Percentiles rank a stretch among this genome's conserved stretches.
phyloP scores from a whole-genome alignment of 1,139 yeast species.

The Saccharomyces hybrid region DNA sequence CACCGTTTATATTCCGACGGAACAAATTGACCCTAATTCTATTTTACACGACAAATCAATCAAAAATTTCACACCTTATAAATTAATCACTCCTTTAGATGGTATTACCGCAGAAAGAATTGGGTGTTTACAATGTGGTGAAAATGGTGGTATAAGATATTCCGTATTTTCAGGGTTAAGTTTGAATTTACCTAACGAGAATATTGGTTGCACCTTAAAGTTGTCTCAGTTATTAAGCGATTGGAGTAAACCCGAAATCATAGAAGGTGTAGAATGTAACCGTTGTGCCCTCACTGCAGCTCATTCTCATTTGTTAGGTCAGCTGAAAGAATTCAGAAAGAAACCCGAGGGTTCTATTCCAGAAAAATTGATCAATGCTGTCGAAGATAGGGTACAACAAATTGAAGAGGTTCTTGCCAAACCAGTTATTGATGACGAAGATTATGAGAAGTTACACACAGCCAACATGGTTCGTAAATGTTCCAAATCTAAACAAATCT shows the following conservation, averaged over 20 bases:
- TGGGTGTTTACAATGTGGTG: constrained; percentile 86
- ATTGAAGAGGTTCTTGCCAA: constrained; percentile 52
- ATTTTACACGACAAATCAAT: constrained; percentile 32
- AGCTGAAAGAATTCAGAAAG: constrained; percentile 33
- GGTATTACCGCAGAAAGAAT: constrained; percentile 81
- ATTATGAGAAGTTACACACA: constrained; percentile 64
- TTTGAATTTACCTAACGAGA: constrained; percentile 52
- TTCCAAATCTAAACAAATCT: constrained; percentile 74
- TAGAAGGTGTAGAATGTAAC: constrained; percentile 89
- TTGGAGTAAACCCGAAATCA: constrained; percentile 76
- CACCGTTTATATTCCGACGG: constrained; percentile 60
- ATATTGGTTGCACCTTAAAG: constrained; percentile 37
- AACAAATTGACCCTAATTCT: constrained; percentile 61
- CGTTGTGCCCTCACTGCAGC: constrained; percentile 74
- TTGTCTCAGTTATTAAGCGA: constrained; percentile 55
- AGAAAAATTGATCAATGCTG: constrained; percentile 40
- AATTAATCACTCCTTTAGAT: constrained; percentile 78
- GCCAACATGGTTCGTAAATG: constrained; percentile 69
- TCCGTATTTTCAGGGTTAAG: constrained; percentile 78
- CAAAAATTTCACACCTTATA: constrained; percentile 41
- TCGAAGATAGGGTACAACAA: constrained; percentile 45
- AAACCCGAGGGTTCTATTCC: constrained; percentile 23
- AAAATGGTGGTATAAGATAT: constrained; percentile 82
- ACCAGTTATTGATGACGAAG: constrained; percentile 72
- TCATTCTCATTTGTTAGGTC: constrained; percentile 41